Evolutionary conservation across 2,329 filamentous ascomycete genomes (phyloP).

Genomic region (Aspergillus brasiliensis): DNA sequence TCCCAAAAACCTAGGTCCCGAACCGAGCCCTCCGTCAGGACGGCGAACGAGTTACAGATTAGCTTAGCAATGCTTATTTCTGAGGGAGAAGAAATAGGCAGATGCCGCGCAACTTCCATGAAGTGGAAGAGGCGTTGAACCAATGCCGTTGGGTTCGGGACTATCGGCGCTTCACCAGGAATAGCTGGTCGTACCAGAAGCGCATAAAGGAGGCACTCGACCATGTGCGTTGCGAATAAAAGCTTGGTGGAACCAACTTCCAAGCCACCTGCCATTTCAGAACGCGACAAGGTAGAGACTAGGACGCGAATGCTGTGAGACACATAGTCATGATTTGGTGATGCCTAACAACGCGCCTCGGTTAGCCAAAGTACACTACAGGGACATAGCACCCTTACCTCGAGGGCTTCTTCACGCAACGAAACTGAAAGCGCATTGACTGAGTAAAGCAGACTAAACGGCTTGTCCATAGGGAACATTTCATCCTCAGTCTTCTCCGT

Average conservation of each 20-base stretch:
- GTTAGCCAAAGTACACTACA: constrained; percentile 3
- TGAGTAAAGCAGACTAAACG: constrained; percentile 74
- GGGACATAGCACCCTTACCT: constrained; percentile 23
- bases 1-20: constrained; percentile 51
- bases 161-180: constrained; percentile 29
- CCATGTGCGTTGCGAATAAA: constrained; percentile 55
- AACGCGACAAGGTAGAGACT: constrained; percentile 62
- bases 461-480: constrained; percentile 68
- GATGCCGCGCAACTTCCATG: constrained; percentile 30
- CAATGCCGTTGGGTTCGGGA: constrained; percentile 40
- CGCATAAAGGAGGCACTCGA: constrained; percentile 59
- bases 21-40: constrained; percentile 53
- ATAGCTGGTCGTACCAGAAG: constrained; percentile 45
- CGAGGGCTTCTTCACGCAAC: constrained; percentile 51
- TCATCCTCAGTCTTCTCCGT: constrained; percentile 57
- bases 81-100: constrained; percentile 15
- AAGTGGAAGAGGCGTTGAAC: constrained; percentile 39
- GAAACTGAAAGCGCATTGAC: constrained; percentile 67
- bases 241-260: constrained; percentile 50
- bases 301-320: constrained; percentile 55
- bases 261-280: constrained; percentile 53
- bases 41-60: constrained; percentile 49
- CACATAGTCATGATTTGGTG: constrained; percentile 40
- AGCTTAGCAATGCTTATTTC: constrained; percentile 35
- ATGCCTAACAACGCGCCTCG: constrained; percentile 27